Percentiles rank a stretch among this genome's conserved stretches.
Evolutionary conservation across 2,329 filamentous ascomycete species (phyloP).

Genomic region (Sporothrix brunneoviolacea): DNA sequence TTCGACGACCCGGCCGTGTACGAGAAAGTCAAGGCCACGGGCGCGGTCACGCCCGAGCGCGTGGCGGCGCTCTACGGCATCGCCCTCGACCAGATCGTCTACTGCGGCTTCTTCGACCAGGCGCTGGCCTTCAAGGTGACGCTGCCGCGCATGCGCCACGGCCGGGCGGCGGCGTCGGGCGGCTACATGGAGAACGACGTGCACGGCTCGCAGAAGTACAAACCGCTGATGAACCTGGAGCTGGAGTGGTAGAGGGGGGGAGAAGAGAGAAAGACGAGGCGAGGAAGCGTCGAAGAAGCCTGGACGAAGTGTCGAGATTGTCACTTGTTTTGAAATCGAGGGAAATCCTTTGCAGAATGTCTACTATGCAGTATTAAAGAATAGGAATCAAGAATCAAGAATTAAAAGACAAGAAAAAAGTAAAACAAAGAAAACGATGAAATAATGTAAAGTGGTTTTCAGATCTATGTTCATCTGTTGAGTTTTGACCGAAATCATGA

Average conservation of each 20-base stretch:
- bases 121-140: slow-evolving; percentile 12
- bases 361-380: too few relatives aligned
- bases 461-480: too few relatives aligned
- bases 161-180: neutral
- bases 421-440: too few relatives aligned
- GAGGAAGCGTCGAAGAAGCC: too few relatives aligned
- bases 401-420: too few relatives aligned
- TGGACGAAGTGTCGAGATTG: too few relatives aligned
- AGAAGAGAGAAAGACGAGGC: too few relatives aligned
- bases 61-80: slow-evolving; percentile 4
- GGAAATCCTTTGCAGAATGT: too few relatives aligned
- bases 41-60: neutral
- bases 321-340: too few relatives aligned
- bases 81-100: slow-evolving; percentile 3
- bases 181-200: slow-evolving; percentile 8
- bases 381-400: too few relatives aligned
- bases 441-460: too few relatives aligned
- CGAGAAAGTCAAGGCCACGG: slow-evolving; percentile 1
- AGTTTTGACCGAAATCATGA: too few relatives aligned
- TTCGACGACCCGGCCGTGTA: slow-evolving; percentile 6
- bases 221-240: slow-evolving; percentile 4
- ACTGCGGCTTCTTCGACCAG: slow-evolving; percentile 7
- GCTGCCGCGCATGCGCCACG: slow-evolving; percentile 3
- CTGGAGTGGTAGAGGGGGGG: neutral
- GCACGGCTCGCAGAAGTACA: slow-evolving; percentile 8